Conservation (phyloP, 2,329 filamentous ascomycete genomes). For the Mycosphaerelloides madeirae region DNA sequence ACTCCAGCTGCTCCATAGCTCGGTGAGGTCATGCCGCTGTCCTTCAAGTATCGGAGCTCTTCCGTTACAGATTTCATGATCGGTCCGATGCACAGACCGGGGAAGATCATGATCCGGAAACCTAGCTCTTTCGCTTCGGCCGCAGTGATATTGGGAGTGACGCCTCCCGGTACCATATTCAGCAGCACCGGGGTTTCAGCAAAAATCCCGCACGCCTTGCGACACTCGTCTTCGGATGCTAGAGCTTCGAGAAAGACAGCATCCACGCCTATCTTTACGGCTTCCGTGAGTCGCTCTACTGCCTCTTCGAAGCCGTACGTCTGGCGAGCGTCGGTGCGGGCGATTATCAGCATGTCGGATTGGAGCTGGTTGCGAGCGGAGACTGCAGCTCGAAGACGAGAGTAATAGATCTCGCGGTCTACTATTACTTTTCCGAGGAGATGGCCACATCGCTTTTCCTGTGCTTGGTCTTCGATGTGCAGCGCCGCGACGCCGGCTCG, state of each 20-base stretch:
- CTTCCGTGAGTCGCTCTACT: slow-evolving; percentile 45
- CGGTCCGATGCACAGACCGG: slow-evolving; percentile 3
- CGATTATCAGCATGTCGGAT: slow-evolving; percentile 59
- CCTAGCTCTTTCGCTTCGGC: slow-evolving; percentile 51
- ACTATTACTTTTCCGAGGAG: slow-evolving; percentile 58
- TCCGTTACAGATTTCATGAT: slow-evolving; percentile 4
- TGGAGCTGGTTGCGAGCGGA: slow-evolving; percentile 45
- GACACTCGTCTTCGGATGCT: slow-evolving; percentile 46
- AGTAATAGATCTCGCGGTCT: slow-evolving; percentile 42
- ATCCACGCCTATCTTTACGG: slow-evolving; percentile 52
- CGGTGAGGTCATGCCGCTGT: slow-evolving; percentile 1
- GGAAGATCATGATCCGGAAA: slow-evolving; percentile 53
- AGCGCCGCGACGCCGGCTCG: neutral
- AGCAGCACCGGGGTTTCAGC: slow-evolving; percentile 49
- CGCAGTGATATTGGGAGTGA: slow-evolving; percentile 49
- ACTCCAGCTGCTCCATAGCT: slow-evolving; percentile 3
- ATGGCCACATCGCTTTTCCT: slow-evolving; percentile 61
- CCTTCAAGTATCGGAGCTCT: slow-evolving; percentile 4
- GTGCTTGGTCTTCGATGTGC: slow-evolving; percentile 59
- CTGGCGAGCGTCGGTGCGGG: slow-evolving; percentile 57
- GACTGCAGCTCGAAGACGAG: slow-evolving; percentile 52
- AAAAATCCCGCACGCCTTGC: slow-evolving; percentile 43
- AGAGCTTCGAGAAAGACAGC: slow-evolving; percentile 57
- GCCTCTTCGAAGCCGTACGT: slow-evolving; percentile 54
- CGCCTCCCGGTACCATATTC: slow-evolving; percentile 54